A percentile compares a stretch with the other conserved stretches of the same genome.
Evolutionary conservation across 768 basidiomycete species (phyloP).

Genomic region (Tulasnella sp.): DNA sequence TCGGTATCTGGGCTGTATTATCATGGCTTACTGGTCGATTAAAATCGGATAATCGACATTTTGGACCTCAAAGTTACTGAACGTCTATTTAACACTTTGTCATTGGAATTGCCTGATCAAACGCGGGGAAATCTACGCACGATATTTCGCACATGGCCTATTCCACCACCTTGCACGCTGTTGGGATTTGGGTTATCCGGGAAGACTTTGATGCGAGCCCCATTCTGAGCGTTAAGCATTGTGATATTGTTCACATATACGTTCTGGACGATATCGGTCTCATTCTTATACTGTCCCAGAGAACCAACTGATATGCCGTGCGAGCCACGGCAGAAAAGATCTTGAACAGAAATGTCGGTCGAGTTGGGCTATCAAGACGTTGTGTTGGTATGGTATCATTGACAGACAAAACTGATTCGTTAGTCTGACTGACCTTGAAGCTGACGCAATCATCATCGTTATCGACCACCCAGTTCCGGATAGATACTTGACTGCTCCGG

Average conservation of each 20-base stretch:
- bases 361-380: slow-evolving; percentile 35
- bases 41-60: slow-evolving; percentile 54
- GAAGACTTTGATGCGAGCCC: slow-evolving; percentile 61
- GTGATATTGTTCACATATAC: slow-evolving; percentile 50
- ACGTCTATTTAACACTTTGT: slow-evolving; percentile 31
- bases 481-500: slow-evolving; percentile 35
- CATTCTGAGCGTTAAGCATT: slow-evolving; percentile 58
- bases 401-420: not conserved
- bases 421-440: slow-evolving; percentile 30
- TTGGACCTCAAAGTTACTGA: slow-evolving; percentile 43
- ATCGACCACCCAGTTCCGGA: slow-evolving; percentile 35
- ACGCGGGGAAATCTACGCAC: slow-evolving; percentile 21
- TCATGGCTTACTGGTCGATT: slow-evolving; percentile 36
- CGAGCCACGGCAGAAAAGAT: slow-evolving; percentile 51
- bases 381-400: not conserved
- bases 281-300: slow-evolving; percentile 42
- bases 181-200: slow-evolving; percentile 53
- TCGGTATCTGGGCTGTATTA: not conserved
- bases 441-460: slow-evolving; percentile 48
- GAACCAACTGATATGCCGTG: slow-evolving; percentile 57
- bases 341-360: slow-evolving; percentile 50
- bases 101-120: slow-evolving; percentile 20
- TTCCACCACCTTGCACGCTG: slow-evolving; percentile 43
- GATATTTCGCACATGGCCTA: slow-evolving; percentile 35
- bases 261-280: slow-evolving; percentile 41